Evolutionary conservation across 1,139 yeast genomes (phyloP), one percentile per base, ranked within the genome.

Genomic region (Wickerhamiella pararugosa): DNA sequence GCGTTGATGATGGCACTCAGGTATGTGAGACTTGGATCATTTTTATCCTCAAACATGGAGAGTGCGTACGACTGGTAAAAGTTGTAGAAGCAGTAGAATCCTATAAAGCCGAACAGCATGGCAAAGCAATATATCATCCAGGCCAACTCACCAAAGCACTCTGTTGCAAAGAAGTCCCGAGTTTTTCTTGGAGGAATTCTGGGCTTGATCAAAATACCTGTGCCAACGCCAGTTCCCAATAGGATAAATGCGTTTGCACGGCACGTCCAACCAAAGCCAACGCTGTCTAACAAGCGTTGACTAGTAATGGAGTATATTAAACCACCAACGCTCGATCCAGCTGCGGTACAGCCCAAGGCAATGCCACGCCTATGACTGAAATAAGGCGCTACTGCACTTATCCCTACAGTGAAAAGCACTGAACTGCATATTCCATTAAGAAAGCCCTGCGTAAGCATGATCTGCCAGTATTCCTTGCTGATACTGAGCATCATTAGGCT

Each of bases 291-390:
- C 37, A 59, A 46, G n/a, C 49, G 45, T 29, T 52, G 50, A 6
- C 55, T 50, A 45, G 56, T 48, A 40, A 59, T 51, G 2, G 65
- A 63, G 43, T 53, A 56, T 7, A 59, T 43, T 5, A 58, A 47
- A 11, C 64, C 65, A 5, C 63, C 64, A 5, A 69, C 56, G 9
- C 79, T 75, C 3, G 79, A 67, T 0, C 82, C 82, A 2, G 73
- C 67, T 1, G 77, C 66, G 1, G 73, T 69, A 1, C 76, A 49
- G 3, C 79, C 78, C 9, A 68, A 58, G 1, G 79, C 82, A 28
- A 73, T 58, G 0, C 76, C 70, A 44, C 79, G 64, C 44, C 61
- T 67, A 43, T 62, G 65, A 45, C 66, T 61, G 56, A 76, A 78
- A 61, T 71, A 78, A 48, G 73, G 79, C 5, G 58, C 49, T 5